A percentile compares a stretch with the other conserved stretches of the same genome.
Evolutionary conservation across 345 rosid genomes (phyloP).

Genomic region (Ceriops zippeliana): DNA sequence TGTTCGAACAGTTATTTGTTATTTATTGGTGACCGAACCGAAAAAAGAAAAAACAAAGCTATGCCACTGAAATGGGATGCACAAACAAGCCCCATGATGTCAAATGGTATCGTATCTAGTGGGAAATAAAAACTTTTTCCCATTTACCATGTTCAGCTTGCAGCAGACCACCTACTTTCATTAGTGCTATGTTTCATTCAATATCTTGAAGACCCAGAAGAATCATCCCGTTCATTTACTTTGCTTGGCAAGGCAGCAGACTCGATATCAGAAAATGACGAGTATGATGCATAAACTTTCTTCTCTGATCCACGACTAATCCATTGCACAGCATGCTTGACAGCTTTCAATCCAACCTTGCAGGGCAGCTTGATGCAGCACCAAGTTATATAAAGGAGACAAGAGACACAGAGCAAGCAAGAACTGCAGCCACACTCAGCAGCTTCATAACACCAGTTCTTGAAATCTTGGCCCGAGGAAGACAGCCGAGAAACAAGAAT

Average conservation of each 20-base stretch:
- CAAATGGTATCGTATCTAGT: too few relatives aligned
- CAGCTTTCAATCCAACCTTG: conserved; percentile 47
- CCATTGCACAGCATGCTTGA: conserved; percentile 21
- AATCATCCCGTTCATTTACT: conserved; percentile 1
- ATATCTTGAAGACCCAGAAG: conserved; percentile 4
- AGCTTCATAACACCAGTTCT: conserved; percentile 24
- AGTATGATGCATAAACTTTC: conserved; percentile 44
- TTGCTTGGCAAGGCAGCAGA: conserved; percentile 21
- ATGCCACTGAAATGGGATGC: too few relatives aligned
- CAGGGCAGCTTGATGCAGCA: conserved; percentile 57
- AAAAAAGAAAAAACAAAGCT: too few relatives aligned
- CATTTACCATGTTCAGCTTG: neutral
- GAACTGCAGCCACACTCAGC: conserved; percentile 46
- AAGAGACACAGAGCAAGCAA: conserved; percentile 51
- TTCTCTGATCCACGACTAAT: conserved; percentile 32
- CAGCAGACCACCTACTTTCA: conserved; percentile 4
- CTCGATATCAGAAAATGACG: conserved; percentile 76
- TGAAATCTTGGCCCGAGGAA: conserved; percentile 3
- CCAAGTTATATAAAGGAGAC: conserved; percentile 58
- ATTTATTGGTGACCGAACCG: too few relatives aligned
- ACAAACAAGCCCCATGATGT: too few relatives aligned
- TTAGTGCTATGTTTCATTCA: conserved; percentile 3
- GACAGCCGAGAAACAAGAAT: conserved; percentile 2
- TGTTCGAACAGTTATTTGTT: too few relatives aligned
- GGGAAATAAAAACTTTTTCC: too few relatives aligned